A percentile compares a stretch with the other conserved stretches of the same genome.
Evolutionary conservation across 345 rosid species (phyloP).

Genomic region (Salix exigua): DNA sequence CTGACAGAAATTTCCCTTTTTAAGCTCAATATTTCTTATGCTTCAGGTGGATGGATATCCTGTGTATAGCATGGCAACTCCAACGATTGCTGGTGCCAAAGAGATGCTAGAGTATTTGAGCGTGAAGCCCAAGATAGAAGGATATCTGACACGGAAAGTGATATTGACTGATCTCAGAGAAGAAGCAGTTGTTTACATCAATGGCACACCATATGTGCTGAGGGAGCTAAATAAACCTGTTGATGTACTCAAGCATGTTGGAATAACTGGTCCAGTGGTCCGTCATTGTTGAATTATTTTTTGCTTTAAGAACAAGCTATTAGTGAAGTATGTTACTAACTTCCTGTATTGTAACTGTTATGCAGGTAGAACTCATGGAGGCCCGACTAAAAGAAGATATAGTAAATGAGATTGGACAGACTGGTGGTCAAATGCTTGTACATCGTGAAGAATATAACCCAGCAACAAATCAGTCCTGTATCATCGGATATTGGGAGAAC

Average conservation of each 20-base stretch:
- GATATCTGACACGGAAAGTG: constrained; percentile 43
- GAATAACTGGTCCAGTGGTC: constrained; percentile 88
- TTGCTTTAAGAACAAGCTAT: neutral
- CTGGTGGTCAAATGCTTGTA: constrained; percentile 83
- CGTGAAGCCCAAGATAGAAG: constrained; percentile 55
- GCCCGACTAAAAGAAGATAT: constrained; percentile 88
- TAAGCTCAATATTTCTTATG: constrained; percentile 11
- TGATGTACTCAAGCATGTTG: constrained; percentile 87
- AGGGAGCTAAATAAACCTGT: constrained; percentile 90
- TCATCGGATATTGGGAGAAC: constrained; percentile 93
- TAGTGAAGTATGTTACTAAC: constrained; percentile 4
- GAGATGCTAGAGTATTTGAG: constrained; percentile 83
- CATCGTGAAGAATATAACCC: constrained; percentile 91
- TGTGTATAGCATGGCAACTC: constrained; percentile 98
- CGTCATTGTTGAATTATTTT: constrained; percentile 17
- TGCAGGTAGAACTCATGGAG: constrained; percentile 88
- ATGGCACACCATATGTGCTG: constrained; percentile 85
- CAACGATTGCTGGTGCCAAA: constrained; percentile 76
- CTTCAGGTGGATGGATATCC: constrained; percentile 85
- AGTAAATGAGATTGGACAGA: constrained; percentile 58
- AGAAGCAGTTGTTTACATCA: constrained; percentile 92
- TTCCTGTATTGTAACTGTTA: constrained; percentile 11
- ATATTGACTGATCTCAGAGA: constrained; percentile 85
- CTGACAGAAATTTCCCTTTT: neutral
- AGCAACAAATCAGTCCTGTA: constrained; percentile 63